phyloP scores from a whole-genome alignment of 176 grass and related monocot genomes.

The Aegilops sharonensis region DNA sequence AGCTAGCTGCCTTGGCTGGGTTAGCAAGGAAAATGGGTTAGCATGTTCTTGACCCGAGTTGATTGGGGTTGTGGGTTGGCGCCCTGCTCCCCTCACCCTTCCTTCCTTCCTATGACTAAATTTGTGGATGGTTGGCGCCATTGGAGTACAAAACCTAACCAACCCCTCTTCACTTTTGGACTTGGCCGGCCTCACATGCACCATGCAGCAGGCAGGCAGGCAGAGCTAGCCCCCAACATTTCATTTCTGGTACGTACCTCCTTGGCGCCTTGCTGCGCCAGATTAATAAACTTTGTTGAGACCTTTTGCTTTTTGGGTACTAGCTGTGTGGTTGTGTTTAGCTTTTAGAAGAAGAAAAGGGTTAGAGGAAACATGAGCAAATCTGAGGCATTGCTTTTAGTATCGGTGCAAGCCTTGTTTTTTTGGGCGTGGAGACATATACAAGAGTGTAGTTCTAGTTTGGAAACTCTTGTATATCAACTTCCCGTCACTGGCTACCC shows the following conservation, averaged over 20 bases:
- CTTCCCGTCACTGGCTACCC: background rate
- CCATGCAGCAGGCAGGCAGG: constrained; percentile 12
- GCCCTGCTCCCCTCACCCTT: background rate
- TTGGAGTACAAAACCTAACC: constrained; percentile 10
- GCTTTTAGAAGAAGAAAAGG: background rate
- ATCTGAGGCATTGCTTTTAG: background rate
- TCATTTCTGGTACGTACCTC: background rate
- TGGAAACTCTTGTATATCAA: background rate
- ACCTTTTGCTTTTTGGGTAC: constrained; percentile 3
- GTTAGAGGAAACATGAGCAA: background rate
- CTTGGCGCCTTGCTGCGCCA: background rate
- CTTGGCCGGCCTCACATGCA: constrained; percentile 39
- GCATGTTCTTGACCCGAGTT: constrained; percentile 19
- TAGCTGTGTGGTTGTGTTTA: background rate
- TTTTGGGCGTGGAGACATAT: background rate
- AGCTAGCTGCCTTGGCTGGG: constrained; percentile 26
- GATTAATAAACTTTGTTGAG: background rate
- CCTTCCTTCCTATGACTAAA: constrained; percentile 8
- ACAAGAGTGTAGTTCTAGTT: background rate
- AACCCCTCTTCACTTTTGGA: constrained; percentile 36
- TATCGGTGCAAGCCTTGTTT: background rate
- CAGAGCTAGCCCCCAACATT: background rate
- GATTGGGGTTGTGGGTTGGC: background rate
- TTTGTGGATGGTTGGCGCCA: constrained; percentile 15
- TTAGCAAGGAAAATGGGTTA: constrained; percentile 50